Conservation (phyloP, 257 asterid species). For the Henckelia pumila region DNA sequence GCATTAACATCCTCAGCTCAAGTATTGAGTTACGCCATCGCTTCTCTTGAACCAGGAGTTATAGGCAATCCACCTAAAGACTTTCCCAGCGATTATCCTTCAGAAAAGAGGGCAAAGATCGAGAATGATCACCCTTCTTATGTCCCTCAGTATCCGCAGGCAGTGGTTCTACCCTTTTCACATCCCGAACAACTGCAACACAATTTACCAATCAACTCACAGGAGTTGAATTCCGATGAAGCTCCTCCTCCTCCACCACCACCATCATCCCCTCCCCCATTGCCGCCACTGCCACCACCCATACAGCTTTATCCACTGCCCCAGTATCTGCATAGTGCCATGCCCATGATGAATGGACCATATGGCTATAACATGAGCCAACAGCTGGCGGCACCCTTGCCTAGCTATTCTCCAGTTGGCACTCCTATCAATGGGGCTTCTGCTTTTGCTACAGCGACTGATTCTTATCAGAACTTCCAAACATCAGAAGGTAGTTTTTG, state of each 20-base stretch:
- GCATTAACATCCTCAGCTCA: conserved; percentile 86
- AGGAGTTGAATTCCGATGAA: conserved; percentile 33
- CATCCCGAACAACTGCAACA: conserved; percentile 30
- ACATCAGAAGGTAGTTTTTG: conserved; percentile 58
- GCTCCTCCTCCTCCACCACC: conserved; percentile 69
- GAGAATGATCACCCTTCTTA: conserved; percentile 50
- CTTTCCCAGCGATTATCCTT: conserved; percentile 41
- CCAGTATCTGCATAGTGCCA: conserved; percentile 54
- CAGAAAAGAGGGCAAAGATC: conserved; percentile 66
- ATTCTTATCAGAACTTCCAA: conserved; percentile 44
- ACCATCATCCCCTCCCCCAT: conserved; percentile 76
- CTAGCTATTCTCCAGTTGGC: conserved; percentile 36
- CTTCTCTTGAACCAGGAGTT: conserved; percentile 83
- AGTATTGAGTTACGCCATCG: conserved; percentile 75
- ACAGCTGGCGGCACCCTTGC: conserved; percentile 35
- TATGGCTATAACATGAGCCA: conserved; percentile 47
- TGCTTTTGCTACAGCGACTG: conserved; percentile 32
- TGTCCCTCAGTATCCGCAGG: conserved; percentile 46
- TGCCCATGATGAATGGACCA: conserved; percentile 39
- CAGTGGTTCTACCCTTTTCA: conserved; percentile 27
- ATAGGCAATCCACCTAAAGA: conserved; percentile 45
- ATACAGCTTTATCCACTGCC: conserved; percentile 68
- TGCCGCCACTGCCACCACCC: conserved; percentile 68
- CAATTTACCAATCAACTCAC: conserved; percentile 35
- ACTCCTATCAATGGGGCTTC: conserved; percentile 43